Percentiles rank a stretch among this genome's conserved stretches.
Conservation (phyloP, 805 yeast genomes). For the Peterozyma xylosa region DNA sequence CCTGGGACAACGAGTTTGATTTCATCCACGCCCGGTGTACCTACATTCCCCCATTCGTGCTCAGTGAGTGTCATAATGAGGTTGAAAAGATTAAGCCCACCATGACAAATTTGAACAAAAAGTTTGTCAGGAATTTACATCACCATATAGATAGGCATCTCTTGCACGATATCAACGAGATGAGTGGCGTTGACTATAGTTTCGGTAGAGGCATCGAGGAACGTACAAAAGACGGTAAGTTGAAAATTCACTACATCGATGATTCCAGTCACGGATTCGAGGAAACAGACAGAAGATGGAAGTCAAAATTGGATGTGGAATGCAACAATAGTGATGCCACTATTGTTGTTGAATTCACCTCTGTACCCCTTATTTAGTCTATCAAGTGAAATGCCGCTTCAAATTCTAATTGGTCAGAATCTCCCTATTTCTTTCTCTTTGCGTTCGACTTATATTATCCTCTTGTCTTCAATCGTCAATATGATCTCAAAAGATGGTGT, state of each 20-base stretch:
- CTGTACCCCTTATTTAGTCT: slow-evolving; percentile 29
- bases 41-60: slow-evolving; percentile 69
- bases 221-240: slow-evolving; percentile 36
- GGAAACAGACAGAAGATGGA: slow-evolving; percentile 51
- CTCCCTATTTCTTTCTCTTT: too few relatives aligned
- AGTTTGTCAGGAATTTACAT: slow-evolving; percentile 65
- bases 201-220: slow-evolving; percentile 39
- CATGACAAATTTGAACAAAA: slow-evolving; percentile 62
- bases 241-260: slow-evolving; percentile 61
- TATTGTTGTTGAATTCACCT: slow-evolving; percentile 57
- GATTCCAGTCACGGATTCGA: slow-evolving; percentile 46
- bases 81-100: slow-evolving; percentile 67
- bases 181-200: slow-evolving; percentile 43
- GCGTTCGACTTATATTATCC: too few relatives aligned
- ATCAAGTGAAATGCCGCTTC: too few relatives aligned
- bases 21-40: slow-evolving; percentile 58
- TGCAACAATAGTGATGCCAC: slow-evolving; percentile 62
- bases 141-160: slow-evolving; percentile 71
- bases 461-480: too few relatives aligned
- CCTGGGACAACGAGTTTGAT: slow-evolving; percentile 71
- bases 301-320: slow-evolving; percentile 52
- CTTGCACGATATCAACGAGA: slow-evolving; percentile 54
- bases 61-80: slow-evolving; percentile 59
- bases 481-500: too few relatives aligned
- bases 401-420: too few relatives aligned